These are phyloP conservation scores for Russula ochroleuca DNA, from an alignment of 768 basidiomycete species.

Conservation along the genomic window DNA sequence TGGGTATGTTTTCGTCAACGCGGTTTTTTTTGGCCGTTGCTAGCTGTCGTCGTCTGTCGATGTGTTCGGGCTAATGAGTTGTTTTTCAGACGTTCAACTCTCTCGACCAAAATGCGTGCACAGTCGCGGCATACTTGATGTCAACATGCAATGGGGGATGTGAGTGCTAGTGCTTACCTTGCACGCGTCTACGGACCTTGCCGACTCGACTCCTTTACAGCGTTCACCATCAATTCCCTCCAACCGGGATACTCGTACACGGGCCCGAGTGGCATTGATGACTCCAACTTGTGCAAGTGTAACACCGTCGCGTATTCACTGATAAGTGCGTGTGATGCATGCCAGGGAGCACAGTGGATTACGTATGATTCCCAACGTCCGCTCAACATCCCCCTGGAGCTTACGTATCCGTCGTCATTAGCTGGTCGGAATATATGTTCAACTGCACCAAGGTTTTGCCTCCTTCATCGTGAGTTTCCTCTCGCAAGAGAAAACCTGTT, in stretches of 20 bases:
- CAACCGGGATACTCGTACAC: neutral
- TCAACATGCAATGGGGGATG: slow-evolving; percentile 14
- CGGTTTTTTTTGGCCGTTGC: neutral
- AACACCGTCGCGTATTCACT: slow-evolving; percentile 14
- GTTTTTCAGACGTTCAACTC: slow-evolving; percentile 10
- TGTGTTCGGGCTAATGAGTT: neutral
- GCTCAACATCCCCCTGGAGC: neutral
- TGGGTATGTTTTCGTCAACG: slow-evolving; percentile 3
- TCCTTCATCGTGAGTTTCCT: slow-evolving; percentile 9
- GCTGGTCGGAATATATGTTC: neutral
- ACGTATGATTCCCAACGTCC: neutral
- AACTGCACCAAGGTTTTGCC: slow-evolving; percentile 1
- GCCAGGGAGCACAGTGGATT: neutral
- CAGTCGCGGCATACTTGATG: slow-evolving; percentile 8
- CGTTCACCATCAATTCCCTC: slow-evolving; percentile 6
- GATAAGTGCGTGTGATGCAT: slow-evolving; percentile 22
- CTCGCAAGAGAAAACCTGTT: too few relatives aligned
- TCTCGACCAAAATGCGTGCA: slow-evolving; percentile 14
- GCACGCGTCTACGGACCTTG: neutral
- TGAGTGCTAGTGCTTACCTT: neutral
- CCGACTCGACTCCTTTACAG: neutral
- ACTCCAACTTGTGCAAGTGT: slow-evolving; percentile 16
- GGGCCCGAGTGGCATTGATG: neutral
- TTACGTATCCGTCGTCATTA: neutral
- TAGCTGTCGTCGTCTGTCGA: neutral